phyloP scores from a whole-genome alignment of 2,329 filamentous ascomycete genomes.

The Phyllosticta citribraziliensis region DNA sequence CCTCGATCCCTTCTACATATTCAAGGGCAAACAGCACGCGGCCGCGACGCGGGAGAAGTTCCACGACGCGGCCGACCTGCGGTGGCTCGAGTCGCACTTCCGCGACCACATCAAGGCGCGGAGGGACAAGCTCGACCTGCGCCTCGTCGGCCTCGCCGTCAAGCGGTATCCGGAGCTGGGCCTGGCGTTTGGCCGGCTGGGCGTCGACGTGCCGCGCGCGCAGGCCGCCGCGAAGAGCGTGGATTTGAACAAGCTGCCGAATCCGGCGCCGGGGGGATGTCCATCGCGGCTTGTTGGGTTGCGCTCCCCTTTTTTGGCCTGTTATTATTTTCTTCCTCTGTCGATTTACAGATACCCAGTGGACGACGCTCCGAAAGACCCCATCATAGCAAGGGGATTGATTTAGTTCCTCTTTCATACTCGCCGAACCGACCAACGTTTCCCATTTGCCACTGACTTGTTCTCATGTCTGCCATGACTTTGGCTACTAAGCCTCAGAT shows the following conservation, averaged over 20 bases:
- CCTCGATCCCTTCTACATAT: conserved; percentile 17
- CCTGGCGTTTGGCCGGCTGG: background rate
- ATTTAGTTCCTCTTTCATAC: no score
- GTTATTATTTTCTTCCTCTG: no score
- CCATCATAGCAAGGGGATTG: no score
- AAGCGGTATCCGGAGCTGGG: conserved; percentile 15
- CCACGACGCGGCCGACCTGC: conserved; percentile 17
- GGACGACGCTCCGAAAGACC: no score
- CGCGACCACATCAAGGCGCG: conserved; percentile 6
- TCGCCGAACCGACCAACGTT: no score
- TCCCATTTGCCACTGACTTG: no score
- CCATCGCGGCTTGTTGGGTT: background rate
- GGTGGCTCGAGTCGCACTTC: conserved; percentile 14
- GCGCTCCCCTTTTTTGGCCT: background rate
- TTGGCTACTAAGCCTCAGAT: no score
- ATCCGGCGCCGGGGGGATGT: background rate
- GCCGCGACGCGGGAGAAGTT: conserved; percentile 15
- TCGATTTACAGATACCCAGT: no score
- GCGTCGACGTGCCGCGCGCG: background rate
- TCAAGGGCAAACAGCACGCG: conserved; percentile 18
- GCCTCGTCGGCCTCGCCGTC: conserved; percentile 14
- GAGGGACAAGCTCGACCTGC: conserved; percentile 10
- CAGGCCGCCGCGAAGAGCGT: background rate
- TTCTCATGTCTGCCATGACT: no score
- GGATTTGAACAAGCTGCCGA: background rate